Evolutionary conservation across 441 rosid genomes (phyloP).

Genomic region (Pelargonium australe): DNA sequence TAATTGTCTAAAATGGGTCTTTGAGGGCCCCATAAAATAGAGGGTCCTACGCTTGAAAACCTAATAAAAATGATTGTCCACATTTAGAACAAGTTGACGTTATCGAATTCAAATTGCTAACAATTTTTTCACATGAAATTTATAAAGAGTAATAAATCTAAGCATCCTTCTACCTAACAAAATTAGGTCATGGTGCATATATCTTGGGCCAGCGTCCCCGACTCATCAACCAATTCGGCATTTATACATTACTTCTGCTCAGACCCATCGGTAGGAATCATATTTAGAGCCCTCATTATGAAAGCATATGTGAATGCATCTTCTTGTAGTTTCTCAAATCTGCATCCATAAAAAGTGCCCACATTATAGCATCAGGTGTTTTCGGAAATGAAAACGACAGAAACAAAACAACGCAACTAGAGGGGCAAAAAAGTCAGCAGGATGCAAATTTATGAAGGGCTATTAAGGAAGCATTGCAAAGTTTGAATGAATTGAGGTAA

Average conservation of each 20-base stretch:
- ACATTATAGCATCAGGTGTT: background rate
- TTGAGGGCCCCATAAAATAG: background rate
- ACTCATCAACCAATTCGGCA: background rate
- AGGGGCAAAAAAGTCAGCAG: too few relatives aligned
- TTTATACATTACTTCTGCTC: slow-evolving; percentile 12
- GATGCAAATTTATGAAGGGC: background rate
- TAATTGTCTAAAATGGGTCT: slow-evolving; percentile 3
- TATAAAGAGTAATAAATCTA: background rate
- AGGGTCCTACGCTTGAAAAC: slow-evolving; percentile 7
- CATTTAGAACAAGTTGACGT: background rate
- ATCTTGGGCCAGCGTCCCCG: background rate
- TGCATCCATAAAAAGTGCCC: slow-evolving; percentile 26
- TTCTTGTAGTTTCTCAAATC: slow-evolving; percentile 89
- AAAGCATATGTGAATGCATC: slow-evolving; percentile 63
- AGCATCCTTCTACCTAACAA: background rate
- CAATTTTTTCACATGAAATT: background rate
- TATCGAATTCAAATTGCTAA: background rate
- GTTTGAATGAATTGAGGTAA: background rate
- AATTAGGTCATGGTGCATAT: background rate
- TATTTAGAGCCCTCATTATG: slow-evolving; percentile 56
- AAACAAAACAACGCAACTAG: background rate
- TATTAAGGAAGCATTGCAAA: background rate
- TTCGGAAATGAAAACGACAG: background rate
- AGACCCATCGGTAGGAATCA: slow-evolving; percentile 45
- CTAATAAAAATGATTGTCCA: background rate